Conservation (phyloP, 441 rosid species). For the Corymbia citriodora region DNA sequence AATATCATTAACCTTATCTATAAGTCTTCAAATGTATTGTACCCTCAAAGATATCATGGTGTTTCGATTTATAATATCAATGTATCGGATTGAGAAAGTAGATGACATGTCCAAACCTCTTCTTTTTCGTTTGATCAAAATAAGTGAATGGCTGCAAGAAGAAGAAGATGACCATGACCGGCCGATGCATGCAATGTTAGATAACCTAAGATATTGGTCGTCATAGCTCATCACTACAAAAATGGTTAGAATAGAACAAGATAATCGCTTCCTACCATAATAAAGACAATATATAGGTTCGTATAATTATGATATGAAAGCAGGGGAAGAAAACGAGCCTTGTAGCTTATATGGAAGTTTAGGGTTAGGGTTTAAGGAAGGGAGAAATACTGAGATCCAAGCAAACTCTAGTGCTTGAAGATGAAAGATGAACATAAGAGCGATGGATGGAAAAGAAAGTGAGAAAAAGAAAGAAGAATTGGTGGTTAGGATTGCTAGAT, state of each 20-base stretch:
- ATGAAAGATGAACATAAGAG: neutral
- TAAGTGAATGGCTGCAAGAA: neutral
- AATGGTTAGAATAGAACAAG: neutral
- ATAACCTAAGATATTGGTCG: neutral
- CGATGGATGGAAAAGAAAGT: neutral
- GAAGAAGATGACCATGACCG: neutral
- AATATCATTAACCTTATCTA: neutral
- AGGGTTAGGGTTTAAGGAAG: neutral
- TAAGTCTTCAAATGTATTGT: neutral
- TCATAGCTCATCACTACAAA: neutral
- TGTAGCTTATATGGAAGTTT: neutral
- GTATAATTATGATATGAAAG: neutral
- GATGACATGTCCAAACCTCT: neutral
- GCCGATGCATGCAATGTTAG: neutral
- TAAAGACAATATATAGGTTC: neutral
- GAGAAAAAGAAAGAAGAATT: neutral
- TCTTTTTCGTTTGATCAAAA: neutral
- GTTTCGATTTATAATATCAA: neutral
- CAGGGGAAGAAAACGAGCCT: neutral
- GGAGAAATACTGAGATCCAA: neutral
- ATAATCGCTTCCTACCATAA: neutral
- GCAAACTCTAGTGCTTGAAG: neutral
- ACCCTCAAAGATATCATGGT: neutral
- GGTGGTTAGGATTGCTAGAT: neutral
- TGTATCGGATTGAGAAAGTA: too few species aligned